A percentile compares a stretch with the other conserved stretches of the same genome.
These are phyloP conservation scores for Fragaria iinumae DNA, from an alignment of 306 rosid species.

Conservation along the genomic window DNA sequence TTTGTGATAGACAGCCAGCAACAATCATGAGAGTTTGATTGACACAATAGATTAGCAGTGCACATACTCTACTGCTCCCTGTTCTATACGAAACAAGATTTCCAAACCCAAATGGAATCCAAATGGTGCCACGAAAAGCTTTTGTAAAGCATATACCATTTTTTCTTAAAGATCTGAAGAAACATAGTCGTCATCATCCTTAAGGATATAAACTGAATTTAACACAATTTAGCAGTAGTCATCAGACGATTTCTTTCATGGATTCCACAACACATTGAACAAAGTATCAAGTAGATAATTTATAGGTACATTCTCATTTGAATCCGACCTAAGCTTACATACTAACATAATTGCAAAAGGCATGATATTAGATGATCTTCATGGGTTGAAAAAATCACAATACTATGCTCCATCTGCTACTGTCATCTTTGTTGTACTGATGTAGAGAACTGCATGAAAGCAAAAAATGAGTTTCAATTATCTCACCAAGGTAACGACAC, in stretches of 20 bases:
- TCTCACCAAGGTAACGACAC: neutral
- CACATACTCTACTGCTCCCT: neutral
- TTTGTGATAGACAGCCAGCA: neutral
- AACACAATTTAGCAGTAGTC: neutral
- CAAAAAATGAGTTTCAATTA: conserved; percentile 9
- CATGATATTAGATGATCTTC: conserved; percentile 9
- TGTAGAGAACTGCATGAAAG: conserved; percentile 76
- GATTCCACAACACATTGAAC: neutral
- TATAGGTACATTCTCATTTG: conserved; percentile 8
- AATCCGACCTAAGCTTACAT: conserved; percentile 8
- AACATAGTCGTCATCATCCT: neutral
- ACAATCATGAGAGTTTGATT: neutral
- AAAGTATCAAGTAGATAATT: neutral
- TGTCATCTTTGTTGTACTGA: conserved; percentile 90
- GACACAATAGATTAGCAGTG: too few relatives aligned
- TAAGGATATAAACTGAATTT: neutral
- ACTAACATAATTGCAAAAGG: neutral
- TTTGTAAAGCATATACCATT: too few relatives aligned
- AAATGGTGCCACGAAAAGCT: neutral
- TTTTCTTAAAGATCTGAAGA: neutral
- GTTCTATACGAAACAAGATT: neutral
- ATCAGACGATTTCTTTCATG: neutral
- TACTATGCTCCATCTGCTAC: conserved; percentile 76
- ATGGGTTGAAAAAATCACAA: neutral
- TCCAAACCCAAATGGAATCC: neutral